Conservation (phyloP, 225 moss, liverwort and hornwort genomes). For the Antitrichia curtipendula region DNA sequence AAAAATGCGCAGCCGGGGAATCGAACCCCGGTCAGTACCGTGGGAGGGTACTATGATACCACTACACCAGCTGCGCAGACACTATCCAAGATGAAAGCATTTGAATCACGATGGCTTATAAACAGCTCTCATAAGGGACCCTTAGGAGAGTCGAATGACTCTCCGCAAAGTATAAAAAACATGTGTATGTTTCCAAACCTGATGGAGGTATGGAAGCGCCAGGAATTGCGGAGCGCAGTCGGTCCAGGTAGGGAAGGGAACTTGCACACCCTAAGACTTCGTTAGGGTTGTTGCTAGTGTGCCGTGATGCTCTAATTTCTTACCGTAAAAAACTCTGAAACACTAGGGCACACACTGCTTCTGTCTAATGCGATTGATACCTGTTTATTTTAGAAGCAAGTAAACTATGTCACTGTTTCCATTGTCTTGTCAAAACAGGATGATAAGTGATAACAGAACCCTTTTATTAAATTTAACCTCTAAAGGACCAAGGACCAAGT, state of each 20-base stretch:
- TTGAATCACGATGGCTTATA: rapidly evolving
- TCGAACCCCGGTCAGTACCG: constrained; percentile 99
- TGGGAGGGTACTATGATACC: constrained; percentile 99
- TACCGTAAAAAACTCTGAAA: neutral
- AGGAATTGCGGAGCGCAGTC: neutral
- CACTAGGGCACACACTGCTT: neutral
- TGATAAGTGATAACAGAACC: too few relatives aligned
- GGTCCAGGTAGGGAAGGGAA: neutral
- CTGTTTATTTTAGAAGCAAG: neutral
- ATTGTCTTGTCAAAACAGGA: too few relatives aligned
- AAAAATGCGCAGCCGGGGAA: constrained; percentile 78
- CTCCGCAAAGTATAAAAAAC: too few relatives aligned
- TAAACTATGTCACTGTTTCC: neutral
- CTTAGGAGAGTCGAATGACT: neutral
- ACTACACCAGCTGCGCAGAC: constrained; percentile 38
- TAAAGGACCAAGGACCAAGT: too few relatives aligned
- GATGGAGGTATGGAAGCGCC: neutral
- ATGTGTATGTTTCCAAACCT: neutral
- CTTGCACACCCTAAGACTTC: neutral
- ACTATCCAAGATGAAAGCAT: rapidly evolving
- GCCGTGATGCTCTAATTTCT: neutral
- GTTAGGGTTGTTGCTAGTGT: neutral
- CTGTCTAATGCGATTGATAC: neutral
- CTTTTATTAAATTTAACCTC: too few relatives aligned
- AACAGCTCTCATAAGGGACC: rapidly evolving